Evolutionary conservation across 305 asterid species (phyloP), one percentile per base, ranked within the genome.

Genomic region (Rubia balearica): DNA sequence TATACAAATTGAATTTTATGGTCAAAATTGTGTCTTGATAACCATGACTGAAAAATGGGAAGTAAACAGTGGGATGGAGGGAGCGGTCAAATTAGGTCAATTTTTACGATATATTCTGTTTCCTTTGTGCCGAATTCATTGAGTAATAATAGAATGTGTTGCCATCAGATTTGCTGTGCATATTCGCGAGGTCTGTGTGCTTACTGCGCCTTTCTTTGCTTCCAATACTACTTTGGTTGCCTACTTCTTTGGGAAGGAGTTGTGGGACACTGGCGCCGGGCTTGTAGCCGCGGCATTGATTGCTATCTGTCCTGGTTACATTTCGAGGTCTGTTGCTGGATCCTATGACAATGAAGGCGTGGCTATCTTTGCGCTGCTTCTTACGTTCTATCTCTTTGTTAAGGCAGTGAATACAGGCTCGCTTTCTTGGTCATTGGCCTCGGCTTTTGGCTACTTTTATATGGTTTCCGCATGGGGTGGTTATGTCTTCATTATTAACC

Each of bases 391-490:
- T 84, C 85, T 94, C 71, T 94, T 91, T 81, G 98, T 94, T 71
- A 94, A 94, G 88, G 99, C 99, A 43, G 98, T 94, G 74, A 91
- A 94, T 76, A 87, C 98, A 24, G 99, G 99, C 17, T 94, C 95
- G 74, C 99, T 94, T 81, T 89, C 98, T 70, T 94, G 99, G 99
- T 85, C 93, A 65, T 74, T 94, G 79, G 99, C 87, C 74, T 94
- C 99, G 21, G 99, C 99, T 60, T 88, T 91, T 79, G 99, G 96
- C 74, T 94, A 94, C 76, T 94, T 94, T 76, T 94, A 94, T 69
- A 94, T 94, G 99, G 99, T 94, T 84, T 94, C 99, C 74, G 98
- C 99, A 7, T 94, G 99, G 98, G 99, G 99, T 79, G 99, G 99
- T 72, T 94, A 94, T 81, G 91, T 94, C 76, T 94, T 94, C 86